Conservation (phyloP, 192 early-diverging fungal species). For the Oehlia diaphana region DNA sequence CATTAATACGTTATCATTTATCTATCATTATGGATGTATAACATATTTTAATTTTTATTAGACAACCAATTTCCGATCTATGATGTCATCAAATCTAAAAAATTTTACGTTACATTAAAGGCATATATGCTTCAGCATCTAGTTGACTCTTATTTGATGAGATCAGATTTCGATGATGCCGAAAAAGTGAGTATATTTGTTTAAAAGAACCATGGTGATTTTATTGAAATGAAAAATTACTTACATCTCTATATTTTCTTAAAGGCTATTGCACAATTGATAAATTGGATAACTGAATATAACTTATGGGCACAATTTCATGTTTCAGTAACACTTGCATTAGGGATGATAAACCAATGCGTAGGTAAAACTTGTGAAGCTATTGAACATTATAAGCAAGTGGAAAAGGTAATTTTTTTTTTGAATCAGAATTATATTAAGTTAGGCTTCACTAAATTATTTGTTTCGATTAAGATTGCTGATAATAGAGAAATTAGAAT, state of each 20-base stretch:
- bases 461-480: background rate
- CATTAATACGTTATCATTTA: background rate
- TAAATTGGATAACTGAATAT: conserved; percentile 19
- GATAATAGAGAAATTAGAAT: background rate
- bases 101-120: conserved; percentile 26
- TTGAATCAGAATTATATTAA: background rate
- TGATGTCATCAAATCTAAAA: conserved; percentile 30
- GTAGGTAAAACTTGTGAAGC: conserved; percentile 22
- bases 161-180: conserved; percentile 20
- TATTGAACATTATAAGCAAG: background rate
- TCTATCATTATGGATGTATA: background rate
- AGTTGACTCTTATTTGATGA: conserved; percentile 19
- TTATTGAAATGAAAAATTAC: conserved; percentile 24
- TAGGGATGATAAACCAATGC: conserved; percentile 26
- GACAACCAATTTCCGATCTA: conserved; percentile 23
- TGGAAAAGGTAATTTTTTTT: conserved; percentile 17
- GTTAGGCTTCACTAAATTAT: background rate
- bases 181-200: conserved; percentile 29
- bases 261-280: conserved; percentile 37
- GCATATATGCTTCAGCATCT: conserved; percentile 26
- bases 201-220: conserved; percentile 32
- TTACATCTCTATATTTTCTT: conserved; percentile 31
- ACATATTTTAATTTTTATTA: background rate
- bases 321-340: conserved; percentile 9
- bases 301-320: conserved; percentile 25